These are phyloP conservation scores for Cystofilobasidium ferigula DNA, from an alignment of 768 basidiomycete genomes.

Conservation along the genomic window DNA sequence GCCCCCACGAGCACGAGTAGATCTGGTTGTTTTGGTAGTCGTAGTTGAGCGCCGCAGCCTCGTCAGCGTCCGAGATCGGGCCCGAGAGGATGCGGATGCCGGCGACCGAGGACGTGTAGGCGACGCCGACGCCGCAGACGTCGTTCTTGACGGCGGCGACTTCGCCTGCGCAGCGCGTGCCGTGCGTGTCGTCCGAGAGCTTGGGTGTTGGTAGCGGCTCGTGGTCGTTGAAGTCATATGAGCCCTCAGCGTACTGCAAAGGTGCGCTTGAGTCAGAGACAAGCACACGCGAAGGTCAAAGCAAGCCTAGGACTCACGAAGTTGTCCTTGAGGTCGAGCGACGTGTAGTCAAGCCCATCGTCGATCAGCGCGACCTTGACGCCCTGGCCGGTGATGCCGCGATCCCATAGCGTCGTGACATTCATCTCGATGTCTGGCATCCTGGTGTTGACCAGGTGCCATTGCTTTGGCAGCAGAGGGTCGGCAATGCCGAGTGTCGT, in stretches of 20 bases:
- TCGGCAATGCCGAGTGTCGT: slow-evolving; percentile 58
- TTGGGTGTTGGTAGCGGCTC: slow-evolving; percentile 72
- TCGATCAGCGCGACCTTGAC: slow-evolving; percentile 82
- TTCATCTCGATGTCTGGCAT: slow-evolving; percentile 68
- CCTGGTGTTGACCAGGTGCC: slow-evolving; percentile 88
- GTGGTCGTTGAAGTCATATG: slow-evolving; percentile 95
- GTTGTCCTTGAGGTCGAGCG: slow-evolving; percentile 74
- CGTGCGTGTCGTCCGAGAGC: slow-evolving; percentile 85
- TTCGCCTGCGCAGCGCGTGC: slow-evolving; percentile 95
- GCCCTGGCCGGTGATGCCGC: slow-evolving; percentile 77
- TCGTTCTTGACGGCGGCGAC: slow-evolving; percentile 85
- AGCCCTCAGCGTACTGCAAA: slow-evolving; percentile 65
- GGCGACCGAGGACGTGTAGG: slow-evolving; percentile 80
- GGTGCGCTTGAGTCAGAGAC: not conserved
- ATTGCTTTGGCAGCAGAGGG: slow-evolving; percentile 72
- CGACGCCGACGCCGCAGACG: slow-evolving; percentile 87
- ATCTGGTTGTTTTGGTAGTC: slow-evolving; percentile 83
- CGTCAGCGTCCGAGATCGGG: slow-evolving; percentile 87
- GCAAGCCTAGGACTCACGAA: slow-evolving; percentile 56
- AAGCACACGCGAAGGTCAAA: not conserved
- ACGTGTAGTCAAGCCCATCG: slow-evolving; percentile 74
- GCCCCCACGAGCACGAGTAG: slow-evolving; percentile 97
- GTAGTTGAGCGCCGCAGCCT: slow-evolving; percentile 88
- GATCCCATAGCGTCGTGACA: slow-evolving; percentile 81
- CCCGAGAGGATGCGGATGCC: slow-evolving; percentile 92